Evolutionary conservation across 441 rosid species (phyloP).

Genomic region (Arabidopsis lyrata): DNA sequence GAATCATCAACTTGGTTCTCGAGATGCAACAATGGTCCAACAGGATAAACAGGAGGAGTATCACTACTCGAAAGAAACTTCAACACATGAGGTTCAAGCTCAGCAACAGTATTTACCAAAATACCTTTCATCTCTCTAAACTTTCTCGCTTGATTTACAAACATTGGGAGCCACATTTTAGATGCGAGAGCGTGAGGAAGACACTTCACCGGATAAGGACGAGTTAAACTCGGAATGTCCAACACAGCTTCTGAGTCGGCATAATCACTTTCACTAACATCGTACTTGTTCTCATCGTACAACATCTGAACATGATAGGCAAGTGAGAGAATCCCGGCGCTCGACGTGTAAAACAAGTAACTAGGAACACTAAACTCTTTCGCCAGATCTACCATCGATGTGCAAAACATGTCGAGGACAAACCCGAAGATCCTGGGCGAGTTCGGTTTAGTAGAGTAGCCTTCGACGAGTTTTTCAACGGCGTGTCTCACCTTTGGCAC

Average conservation of each 20-base stretch:
- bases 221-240: conserved; percentile 41
- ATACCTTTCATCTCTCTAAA: conserved; percentile 52
- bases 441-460: not conserved
- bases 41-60: conserved; percentile 51
- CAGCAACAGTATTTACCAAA: conserved; percentile 54
- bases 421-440: conserved; percentile 44
- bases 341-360: conserved; percentile 51
- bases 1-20: not conserved
- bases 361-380: conserved; percentile 54
- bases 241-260: conserved; percentile 44
- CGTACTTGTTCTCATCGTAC: conserved; percentile 32
- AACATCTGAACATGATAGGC: conserved; percentile 38
- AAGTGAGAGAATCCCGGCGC: conserved; percentile 52
- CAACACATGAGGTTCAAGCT: conserved; percentile 53
- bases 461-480: conserved; percentile 36
- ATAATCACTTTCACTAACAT: conserved; percentile 25
- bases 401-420: conserved; percentile 55
- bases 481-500: conserved; percentile 44
- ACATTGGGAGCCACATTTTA: not conserved
- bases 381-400: conserved; percentile 51
- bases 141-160: not conserved
- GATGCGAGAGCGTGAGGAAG: conserved; percentile 33
- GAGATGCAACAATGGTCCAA: conserved; percentile 56
- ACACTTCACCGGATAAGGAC: conserved; percentile 49
- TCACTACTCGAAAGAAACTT: conserved; percentile 11